These are phyloP conservation scores for Reutealis trisperma DNA, from an alignment of 345 rosid species.

Conservation along the genomic window DNA sequence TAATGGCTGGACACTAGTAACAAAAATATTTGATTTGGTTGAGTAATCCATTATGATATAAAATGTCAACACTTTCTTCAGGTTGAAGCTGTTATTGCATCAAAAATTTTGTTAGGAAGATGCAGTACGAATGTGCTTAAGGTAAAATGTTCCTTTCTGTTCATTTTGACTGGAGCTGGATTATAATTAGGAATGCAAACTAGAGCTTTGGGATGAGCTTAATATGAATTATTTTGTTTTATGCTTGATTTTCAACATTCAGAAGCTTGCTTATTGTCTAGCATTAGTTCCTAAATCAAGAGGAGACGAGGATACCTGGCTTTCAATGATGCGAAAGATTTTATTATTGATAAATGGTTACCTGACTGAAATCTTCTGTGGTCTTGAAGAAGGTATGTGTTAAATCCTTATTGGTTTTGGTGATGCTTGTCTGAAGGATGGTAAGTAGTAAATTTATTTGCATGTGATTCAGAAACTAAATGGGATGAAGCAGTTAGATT, in stretches of 20 bases:
- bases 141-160: constrained; percentile 39
- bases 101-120: constrained; percentile 61
- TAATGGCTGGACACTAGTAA: background rate
- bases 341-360: constrained; percentile 55
- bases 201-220: constrained; percentile 9
- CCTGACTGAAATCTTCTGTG: constrained; percentile 68
- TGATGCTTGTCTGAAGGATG: constrained; percentile 5
- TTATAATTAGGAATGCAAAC: constrained; percentile 18
- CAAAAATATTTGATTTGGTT: background rate
- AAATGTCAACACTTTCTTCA: constrained; percentile 30
- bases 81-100: constrained; percentile 70
- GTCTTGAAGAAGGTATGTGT: constrained; percentile 76
- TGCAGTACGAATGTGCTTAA: constrained; percentile 54
- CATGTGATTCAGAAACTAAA: constrained; percentile 53
- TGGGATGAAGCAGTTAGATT: constrained; percentile 57
- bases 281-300: constrained; percentile 82
- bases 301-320: constrained; percentile 84
- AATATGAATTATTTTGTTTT: constrained; percentile 10
- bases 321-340: constrained; percentile 66
- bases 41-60: constrained; percentile 4
- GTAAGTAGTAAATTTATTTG: constrained; percentile 2
- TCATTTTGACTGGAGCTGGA: background rate
- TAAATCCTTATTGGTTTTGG: constrained; percentile 16
- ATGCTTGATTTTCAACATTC: constrained; percentile 29
- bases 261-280: constrained; percentile 77